A percentile compares a stretch with the other conserved stretches of the same genome.
phyloP scores from a whole-genome alignment of 176 grass and related monocot genomes.

The Rhynchospora pubera region DNA sequence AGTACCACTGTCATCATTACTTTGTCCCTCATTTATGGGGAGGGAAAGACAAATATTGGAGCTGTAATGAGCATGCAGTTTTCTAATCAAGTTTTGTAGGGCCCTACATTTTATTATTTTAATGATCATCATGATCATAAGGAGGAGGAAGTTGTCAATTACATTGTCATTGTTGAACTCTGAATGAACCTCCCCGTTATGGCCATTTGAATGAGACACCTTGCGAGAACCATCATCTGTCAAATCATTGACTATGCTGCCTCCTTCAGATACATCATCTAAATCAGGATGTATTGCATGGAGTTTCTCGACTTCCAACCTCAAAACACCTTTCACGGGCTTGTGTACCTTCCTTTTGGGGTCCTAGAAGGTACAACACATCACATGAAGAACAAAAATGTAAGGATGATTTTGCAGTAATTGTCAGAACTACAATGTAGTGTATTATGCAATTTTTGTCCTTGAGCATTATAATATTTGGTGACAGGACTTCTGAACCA shows the following conservation, averaged over 20 bases:
- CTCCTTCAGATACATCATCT: slow-evolving; percentile 86
- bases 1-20: neutral
- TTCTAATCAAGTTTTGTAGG: neutral
- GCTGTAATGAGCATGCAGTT: neutral
- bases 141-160: slow-evolving; percentile 29
- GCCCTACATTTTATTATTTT: neutral
- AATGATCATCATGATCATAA: neutral
- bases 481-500: neutral
- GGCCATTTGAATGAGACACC: slow-evolving; percentile 52
- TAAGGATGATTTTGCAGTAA: neutral
- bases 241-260: slow-evolving; percentile 73
- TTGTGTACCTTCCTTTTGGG: slow-evolving; percentile 99
- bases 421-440: neutral
- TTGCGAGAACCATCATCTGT: slow-evolving; percentile 58
- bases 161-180: slow-evolving; percentile 50
- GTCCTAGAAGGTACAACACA: slow-evolving; percentile 44
- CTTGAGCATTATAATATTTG: neutral
- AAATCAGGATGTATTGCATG: slow-evolving; percentile 42
- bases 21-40: neutral
- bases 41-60: neutral
- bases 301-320: slow-evolving; percentile 89
- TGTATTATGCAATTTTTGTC: neutral
- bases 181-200: slow-evolving; percentile 37
- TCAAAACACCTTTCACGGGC: slow-evolving; percentile 88
- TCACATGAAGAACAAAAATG: neutral